These are phyloP conservation scores for Daldinia decipiens DNA, from an alignment of 495 filamentous ascomycete genomes.

Conservation along the genomic window DNA sequence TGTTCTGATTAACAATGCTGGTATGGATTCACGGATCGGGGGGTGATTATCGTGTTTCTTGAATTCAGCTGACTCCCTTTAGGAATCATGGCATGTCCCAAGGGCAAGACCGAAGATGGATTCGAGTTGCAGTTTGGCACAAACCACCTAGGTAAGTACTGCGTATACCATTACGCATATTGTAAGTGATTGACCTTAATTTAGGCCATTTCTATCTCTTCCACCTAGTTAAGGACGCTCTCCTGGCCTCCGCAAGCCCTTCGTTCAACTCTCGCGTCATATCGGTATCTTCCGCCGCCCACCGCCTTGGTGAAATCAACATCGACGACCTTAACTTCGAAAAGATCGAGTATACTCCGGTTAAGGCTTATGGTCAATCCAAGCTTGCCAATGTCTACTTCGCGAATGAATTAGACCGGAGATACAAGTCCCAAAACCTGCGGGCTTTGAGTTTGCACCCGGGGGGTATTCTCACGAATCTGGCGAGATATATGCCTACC, in stretches of 20 bases:
- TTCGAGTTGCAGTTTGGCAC: not conserved
- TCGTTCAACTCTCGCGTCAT: conserved; percentile 51
- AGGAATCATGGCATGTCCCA: conserved; percentile 53
- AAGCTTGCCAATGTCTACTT: conserved; percentile 60
- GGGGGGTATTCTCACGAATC: conserved; percentile 43
- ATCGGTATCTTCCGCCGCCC: conserved; percentile 50
- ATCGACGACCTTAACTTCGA: conserved; percentile 54
- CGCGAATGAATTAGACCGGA: conserved; percentile 43
- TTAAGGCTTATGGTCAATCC: conserved; percentile 46
- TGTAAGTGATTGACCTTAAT: not conserved
- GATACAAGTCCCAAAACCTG: conserved; percentile 29
- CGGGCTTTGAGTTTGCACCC: conserved; percentile 40
- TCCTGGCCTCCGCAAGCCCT: conserved; percentile 52
- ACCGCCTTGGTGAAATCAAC: conserved; percentile 52
- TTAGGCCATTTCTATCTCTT: conserved; percentile 52
- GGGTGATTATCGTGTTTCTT: not conserved
- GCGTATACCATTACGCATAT: not conserved
- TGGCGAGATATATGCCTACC: conserved; percentile 13
- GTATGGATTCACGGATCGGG: not conserved
- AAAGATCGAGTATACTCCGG: conserved; percentile 24
- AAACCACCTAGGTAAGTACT: not conserved
- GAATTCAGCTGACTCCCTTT: conserved; percentile 1
- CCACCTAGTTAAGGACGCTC: conserved; percentile 56
- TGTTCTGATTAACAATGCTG: conserved; percentile 48
- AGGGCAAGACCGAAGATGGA: not conserved